Evolutionary conservation across 139 green algal species (phyloP).

Genomic region (Gonium pectorale): DNA sequence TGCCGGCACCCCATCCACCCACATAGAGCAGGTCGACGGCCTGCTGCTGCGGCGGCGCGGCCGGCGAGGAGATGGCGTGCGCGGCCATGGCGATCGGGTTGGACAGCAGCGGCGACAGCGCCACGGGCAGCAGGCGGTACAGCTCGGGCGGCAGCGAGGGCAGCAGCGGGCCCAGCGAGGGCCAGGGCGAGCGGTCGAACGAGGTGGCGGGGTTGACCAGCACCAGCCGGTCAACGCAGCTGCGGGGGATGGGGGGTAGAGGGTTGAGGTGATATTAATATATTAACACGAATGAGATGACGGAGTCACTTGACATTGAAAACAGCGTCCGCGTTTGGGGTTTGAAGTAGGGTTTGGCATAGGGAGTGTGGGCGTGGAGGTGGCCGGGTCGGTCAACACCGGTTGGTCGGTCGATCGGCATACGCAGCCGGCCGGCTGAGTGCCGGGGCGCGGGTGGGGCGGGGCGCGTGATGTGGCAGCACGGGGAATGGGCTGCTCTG

Average conservation of each 20-base stretch:
- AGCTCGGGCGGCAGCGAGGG: slow-evolving; percentile 67
- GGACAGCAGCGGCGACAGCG: slow-evolving; percentile 81
- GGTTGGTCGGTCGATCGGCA: too few species aligned
- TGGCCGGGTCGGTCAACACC: too few species aligned
- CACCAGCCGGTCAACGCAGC: slow-evolving; percentile 70
- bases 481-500: too few species aligned
- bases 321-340: too few species aligned
- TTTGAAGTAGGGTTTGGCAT: too few species aligned
- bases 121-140: slow-evolving; percentile 83
- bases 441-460: too few species aligned
- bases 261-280: too few species aligned
- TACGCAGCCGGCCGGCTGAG: too few species aligned
- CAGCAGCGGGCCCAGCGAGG: slow-evolving; percentile 76
- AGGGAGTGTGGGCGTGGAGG: too few species aligned
- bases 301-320: too few species aligned
- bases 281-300: too few species aligned
- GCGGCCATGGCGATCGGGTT: slow-evolving; percentile 84
- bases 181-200: slow-evolving; percentile 81
- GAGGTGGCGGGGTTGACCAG: slow-evolving; percentile 93
- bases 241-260: not conserved
- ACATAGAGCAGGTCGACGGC: slow-evolving; percentile 48
- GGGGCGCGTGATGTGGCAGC: too few species aligned
- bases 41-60: slow-evolving; percentile 27
- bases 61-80: slow-evolving; percentile 25
- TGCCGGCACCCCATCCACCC: not conserved